A percentile compares a stretch with the other conserved stretches of the same genome.
These are phyloP conservation scores for Atkinsonella texensis DNA, from an alignment of 2,329 filamentous ascomycete species.

Conservation along the genomic window DNA sequence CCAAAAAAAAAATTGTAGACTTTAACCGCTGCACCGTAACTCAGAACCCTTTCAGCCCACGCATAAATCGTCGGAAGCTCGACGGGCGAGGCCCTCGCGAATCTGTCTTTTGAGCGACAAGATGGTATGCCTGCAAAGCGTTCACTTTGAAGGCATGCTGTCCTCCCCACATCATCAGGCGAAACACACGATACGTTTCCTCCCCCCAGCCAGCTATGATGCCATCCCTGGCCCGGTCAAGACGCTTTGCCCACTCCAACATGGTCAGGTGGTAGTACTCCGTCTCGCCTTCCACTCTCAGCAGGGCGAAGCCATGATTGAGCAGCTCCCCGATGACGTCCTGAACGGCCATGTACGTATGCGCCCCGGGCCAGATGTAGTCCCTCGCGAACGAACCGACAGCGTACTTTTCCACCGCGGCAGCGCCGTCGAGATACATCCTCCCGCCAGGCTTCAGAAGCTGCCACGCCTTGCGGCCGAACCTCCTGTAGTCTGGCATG, in stretches of 20 bases:
- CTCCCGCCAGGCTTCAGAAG: constrained; percentile 2
- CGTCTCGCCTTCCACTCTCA: neutral
- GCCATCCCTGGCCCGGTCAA: neutral
- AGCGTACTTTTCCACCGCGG: constrained; percentile 3
- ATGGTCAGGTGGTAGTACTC: constrained; percentile 1
- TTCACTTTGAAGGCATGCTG: constrained; percentile 4
- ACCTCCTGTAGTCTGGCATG: neutral
- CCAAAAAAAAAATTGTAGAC: too few relatives aligned
- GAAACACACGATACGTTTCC: constrained; percentile 3
- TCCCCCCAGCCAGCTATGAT: constrained; percentile 4
- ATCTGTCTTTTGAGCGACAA: neutral
- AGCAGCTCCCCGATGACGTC: constrained; percentile 2
- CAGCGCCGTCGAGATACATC: neutral
- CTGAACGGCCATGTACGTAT: constrained; percentile 3
- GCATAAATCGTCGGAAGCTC: neutral
- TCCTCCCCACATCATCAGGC: constrained; percentile 3
- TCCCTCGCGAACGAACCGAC: constrained; percentile 1
- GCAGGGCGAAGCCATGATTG: constrained; percentile 1
- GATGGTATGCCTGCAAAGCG: constrained; percentile 1
- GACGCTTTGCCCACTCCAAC: constrained; percentile 3
- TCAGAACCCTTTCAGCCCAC: neutral
- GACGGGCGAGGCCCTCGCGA: constrained; percentile 1
- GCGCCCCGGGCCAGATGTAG: constrained; percentile 1
- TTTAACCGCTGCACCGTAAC: too few relatives aligned
- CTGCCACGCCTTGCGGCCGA: neutral